Base-by-base conservation (phyloP, 768 basidiomycete species). In the Stropharia rugosoannulata region DNA sequence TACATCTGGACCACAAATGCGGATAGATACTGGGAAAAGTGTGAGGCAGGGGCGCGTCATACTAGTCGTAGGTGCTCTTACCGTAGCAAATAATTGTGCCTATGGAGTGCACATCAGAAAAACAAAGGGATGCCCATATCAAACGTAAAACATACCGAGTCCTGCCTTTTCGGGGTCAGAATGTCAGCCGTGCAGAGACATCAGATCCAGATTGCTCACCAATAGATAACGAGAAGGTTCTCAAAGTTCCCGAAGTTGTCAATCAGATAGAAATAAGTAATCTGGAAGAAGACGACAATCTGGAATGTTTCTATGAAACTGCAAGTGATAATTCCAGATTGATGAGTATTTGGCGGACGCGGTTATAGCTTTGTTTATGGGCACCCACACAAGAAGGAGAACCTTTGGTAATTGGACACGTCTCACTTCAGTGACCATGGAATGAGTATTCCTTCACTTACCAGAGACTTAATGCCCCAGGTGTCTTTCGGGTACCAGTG, bases 401-500 rank as follows among this genome's bases (percentile, higher is more conserved):
- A 59, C 41, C 52, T 56, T 41, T 29, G 1, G 5, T 19, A 1
- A 9, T 41, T 19, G 7, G n/a, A 41, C 15, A 42, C 11, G 18
- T 39, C 15, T 9, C 10, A 35, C 22, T 29, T 29, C 22, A 18
- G 9, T 15, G 16, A 9, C 0, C 16, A 19, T 46, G 18, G 8
- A 29, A 9, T 46, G 8, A 19, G 18, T 13, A 39, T 35, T 13
- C 10, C 59, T 5, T 8, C 6, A 11, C 41, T 46, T 46, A 62
- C 64, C 58, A 59, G 55, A 3, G 49, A 29, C 54, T 66, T 62
- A 44, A 59, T 36, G 5, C 56, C 51, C 63, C 63, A 62, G 38
- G 52, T 51, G 44, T 66, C 65, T 36, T 60, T 59, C 1, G 52
- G 16, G 45, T 64, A 66, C 65, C 65, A 64, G 18, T 61, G 59